Evolutionary conservation across 192 early-diverging fungal genomes (phyloP).

Genomic region (Mortierella alpina): DNA sequence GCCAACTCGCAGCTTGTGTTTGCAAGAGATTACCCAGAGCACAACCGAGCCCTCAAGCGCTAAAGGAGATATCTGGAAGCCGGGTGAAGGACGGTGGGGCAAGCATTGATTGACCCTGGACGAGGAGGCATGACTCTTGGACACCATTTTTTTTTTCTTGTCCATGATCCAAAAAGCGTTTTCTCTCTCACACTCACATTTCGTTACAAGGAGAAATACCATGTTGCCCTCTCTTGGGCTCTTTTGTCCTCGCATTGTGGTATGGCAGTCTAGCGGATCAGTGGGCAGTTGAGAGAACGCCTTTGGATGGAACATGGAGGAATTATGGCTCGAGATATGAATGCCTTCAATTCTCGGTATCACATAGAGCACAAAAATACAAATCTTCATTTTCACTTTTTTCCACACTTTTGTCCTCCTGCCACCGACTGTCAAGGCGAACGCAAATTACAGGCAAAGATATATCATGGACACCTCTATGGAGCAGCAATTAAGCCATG

Average conservation of each 20-base stretch:
- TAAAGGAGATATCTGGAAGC: slow-evolving; percentile 12
- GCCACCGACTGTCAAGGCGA: background rate
- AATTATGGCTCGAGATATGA: no score
- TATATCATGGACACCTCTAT: slow-evolving; percentile 6
- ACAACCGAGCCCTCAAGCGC: slow-evolving; percentile 49
- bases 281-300: no score
- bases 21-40: slow-evolving; percentile 52
- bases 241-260: background rate
- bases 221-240: background rate
- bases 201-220: background rate
- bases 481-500: slow-evolving; percentile 27
- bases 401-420: background rate
- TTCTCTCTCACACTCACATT: background rate
- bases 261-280: no score
- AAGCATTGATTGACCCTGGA: background rate
- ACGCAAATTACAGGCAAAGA: background rate
- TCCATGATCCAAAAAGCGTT: background rate
- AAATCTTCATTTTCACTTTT: background rate
- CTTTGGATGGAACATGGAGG: no score
- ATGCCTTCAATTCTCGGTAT: no score
- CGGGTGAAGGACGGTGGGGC: background rate
- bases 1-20: slow-evolving; percentile 50
- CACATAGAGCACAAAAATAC: no score
- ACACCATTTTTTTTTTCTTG: background rate
- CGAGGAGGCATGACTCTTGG: background rate